Percentiles rank a stretch among this genome's conserved stretches.
Evolutionary conservation across 75 land plant species (phyloP).

Genomic region (Cupressus sempervirens): DNA sequence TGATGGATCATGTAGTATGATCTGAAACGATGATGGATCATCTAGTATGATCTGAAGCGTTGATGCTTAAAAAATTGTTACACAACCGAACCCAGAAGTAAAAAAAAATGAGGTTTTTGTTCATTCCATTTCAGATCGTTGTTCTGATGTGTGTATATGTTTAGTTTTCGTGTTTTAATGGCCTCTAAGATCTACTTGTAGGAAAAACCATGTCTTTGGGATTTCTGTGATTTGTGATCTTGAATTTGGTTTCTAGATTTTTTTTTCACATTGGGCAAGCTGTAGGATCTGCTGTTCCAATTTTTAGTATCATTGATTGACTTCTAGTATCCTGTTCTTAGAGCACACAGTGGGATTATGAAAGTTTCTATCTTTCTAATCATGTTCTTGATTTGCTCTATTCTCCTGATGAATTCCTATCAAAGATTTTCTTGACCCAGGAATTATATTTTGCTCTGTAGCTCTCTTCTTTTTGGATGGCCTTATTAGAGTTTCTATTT

Average conservation of each 20-base stretch:
- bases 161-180: neutral
- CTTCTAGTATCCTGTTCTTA: neutral
- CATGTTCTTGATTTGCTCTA: neutral
- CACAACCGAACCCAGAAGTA: too few species aligned
- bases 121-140: neutral
- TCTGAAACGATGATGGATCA: too few species aligned
- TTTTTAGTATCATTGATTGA: neutral
- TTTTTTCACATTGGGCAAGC: neutral
- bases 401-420: neutral
- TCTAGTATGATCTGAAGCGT: too few species aligned
- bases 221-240: neutral
- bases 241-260: neutral
- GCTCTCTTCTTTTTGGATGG: neutral
- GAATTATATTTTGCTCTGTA: neutral
- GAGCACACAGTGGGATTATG: neutral
- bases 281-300: neutral
- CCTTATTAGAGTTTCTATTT: neutral
- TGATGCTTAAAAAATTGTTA: too few species aligned
- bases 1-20: too few species aligned
- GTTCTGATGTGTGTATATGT: neutral
- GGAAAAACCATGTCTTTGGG: neutral
- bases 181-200: neutral
- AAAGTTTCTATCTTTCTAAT: neutral
- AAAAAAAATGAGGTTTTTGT: too few species aligned
- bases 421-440: too few species aligned